phyloP scores from a whole-genome alignment of 1,284 basidiomycete species.

The Malassezia slooffiae region DNA sequence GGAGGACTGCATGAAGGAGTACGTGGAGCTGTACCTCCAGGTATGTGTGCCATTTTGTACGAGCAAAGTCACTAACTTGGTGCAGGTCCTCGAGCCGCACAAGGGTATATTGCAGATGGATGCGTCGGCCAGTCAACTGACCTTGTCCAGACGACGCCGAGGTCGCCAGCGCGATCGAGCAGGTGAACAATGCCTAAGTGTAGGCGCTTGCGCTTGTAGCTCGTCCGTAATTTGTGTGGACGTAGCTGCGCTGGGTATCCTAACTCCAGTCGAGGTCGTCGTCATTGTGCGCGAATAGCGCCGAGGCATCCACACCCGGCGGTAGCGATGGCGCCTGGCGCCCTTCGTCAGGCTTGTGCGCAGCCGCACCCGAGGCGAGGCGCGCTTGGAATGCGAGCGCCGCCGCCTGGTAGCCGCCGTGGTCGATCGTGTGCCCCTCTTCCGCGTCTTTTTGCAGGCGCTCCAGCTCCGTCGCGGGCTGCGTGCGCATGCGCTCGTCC shows the following conservation, averaged over 20 bases:
- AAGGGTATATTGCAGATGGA: conserved; percentile 7
- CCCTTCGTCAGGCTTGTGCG: conserved; percentile 13
- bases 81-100: conserved; percentile 3
- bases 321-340: conserved; percentile 1
- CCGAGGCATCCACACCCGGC: conserved; percentile 15
- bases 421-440: conserved; percentile 31
- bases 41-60: conserved; percentile 16
- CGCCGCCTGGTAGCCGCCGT: conserved; percentile 32
- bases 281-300: conserved; percentile 18
- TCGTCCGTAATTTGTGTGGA: conserved; percentile 1
- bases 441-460: conserved; percentile 16
- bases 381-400: conserved; percentile 13
- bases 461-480: neutral
- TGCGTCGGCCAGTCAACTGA: neutral
- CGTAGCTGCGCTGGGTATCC: neutral
- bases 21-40: conserved; percentile 20
- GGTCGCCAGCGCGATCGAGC: conserved; percentile 8
- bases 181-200: conserved; percentile 7
- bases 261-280: conserved; percentile 39
- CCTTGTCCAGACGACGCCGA: conserved; percentile 12
- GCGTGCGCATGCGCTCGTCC: neutral
- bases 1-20: conserved; percentile 29
- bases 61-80: neutral
- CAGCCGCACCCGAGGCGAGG: neutral
- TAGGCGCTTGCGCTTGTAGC: no score